phyloP scores from a whole-genome alignment of 2,329 filamentous ascomycete species.

The Cordyceps javanica region DNA sequence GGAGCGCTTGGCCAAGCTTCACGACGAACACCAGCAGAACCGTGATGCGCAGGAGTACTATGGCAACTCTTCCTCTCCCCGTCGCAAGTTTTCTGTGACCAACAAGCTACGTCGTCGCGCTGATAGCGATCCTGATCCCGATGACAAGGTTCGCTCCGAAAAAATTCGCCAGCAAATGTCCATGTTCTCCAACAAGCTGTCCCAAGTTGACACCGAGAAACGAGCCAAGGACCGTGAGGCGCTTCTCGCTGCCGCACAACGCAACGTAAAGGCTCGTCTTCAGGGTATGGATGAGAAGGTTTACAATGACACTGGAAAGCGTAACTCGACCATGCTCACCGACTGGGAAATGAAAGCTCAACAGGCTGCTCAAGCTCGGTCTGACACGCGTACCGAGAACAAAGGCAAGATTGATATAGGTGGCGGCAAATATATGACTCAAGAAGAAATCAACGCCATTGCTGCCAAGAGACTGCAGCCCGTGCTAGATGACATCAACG shows the following conservation, averaged over 20 bases:
- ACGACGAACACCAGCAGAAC: constrained; percentile 59
- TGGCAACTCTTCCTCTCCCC: constrained; percentile 42
- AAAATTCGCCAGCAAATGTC: constrained; percentile 76
- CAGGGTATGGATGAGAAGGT: constrained; percentile 78
- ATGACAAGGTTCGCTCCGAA: constrained; percentile 63
- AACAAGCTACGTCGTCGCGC: constrained; percentile 56
- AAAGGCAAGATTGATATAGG: constrained; percentile 62
- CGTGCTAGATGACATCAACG: constrained; percentile 76
- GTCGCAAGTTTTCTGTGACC: constrained; percentile 43
- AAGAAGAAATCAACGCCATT: constrained; percentile 71
- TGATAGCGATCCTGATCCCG: constrained; percentile 53
- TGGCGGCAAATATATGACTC: constrained; percentile 72
- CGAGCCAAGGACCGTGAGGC: constrained; percentile 67
- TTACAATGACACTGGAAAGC: constrained; percentile 68
- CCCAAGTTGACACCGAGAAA: constrained; percentile 66
- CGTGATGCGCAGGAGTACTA: constrained; percentile 72
- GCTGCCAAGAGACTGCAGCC: constrained; percentile 74
- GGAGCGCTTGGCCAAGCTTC: constrained; percentile 73
- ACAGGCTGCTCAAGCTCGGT: constrained; percentile 60
- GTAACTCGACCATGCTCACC: constrained; percentile 59
- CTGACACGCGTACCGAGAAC: constrained; percentile 52
- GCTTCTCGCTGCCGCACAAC: constrained; percentile 71
- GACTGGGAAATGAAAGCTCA: constrained; percentile 77
- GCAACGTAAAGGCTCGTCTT: constrained; percentile 76
- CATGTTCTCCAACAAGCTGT: constrained; percentile 61